Evolutionary conservation across 192 early-diverging fungal genomes (phyloP).

Genomic region (Phycomyces blakesleeanus): DNA sequence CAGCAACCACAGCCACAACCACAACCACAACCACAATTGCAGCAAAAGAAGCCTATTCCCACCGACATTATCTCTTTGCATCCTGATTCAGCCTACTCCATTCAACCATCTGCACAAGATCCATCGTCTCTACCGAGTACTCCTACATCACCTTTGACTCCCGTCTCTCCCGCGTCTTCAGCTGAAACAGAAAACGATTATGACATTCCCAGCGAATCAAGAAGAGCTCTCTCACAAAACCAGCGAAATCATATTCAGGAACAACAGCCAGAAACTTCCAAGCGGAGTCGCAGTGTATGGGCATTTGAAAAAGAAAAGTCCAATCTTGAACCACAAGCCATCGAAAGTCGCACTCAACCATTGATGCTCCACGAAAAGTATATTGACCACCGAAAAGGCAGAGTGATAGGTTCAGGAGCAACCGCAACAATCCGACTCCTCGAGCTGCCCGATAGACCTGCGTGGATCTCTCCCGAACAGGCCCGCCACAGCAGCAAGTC

Average conservation of each 20-base stretch:
- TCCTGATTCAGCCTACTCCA: background rate
- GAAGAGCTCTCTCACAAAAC: background rate
- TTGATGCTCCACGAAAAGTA: conserved; percentile 22
- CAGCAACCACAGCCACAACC: background rate
- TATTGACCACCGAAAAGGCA: conserved; percentile 5
- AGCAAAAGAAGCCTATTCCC: background rate
- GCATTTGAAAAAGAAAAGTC: background rate
- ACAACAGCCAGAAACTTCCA: background rate
- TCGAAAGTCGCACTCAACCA: background rate
- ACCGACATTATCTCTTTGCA: background rate
- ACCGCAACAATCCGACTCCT: conserved; percentile 85
- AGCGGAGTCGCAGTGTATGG: background rate
- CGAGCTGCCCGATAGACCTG: conserved; percentile 58
- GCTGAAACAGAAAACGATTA: background rate
- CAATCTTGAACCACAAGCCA: background rate
- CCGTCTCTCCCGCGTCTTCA: background rate
- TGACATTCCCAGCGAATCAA: background rate
- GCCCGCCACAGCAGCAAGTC: background rate
- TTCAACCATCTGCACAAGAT: background rate
- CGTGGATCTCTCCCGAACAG: background rate
- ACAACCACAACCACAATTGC: too few species aligned
- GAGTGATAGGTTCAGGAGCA: conserved; percentile 73
- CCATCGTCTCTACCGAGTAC: background rate
- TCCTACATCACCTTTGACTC: background rate
- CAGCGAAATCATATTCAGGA: background rate